phyloP scores from a whole-genome alignment of 2,329 filamentous ascomycete genomes.

The Zymoseptoria passerinii region DNA sequence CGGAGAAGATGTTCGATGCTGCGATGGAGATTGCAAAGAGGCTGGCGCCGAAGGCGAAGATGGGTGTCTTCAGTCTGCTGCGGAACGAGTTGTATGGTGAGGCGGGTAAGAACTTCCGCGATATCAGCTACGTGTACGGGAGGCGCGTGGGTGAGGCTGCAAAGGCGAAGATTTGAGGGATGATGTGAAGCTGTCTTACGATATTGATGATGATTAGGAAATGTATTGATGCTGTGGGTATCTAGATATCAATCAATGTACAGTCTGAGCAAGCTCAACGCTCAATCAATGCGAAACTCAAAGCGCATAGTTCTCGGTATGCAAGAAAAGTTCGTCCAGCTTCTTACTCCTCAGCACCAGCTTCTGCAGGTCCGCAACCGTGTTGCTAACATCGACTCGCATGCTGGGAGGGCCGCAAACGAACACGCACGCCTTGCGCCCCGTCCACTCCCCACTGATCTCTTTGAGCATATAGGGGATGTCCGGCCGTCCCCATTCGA shows the following conservation, averaged over 20 bases:
- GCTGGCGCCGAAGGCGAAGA: constrained; percentile 36
- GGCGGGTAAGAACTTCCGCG: constrained; percentile 42
- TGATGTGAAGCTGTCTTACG: neutral
- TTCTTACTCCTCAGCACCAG: constrained; percentile 71
- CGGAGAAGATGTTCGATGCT: constrained; percentile 41
- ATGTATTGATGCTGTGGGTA: neutral
- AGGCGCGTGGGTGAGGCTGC: constrained; percentile 35
- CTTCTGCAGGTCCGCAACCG: constrained; percentile 72
- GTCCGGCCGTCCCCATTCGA: constrained; percentile 85
- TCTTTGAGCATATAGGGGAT: constrained; percentile 79
- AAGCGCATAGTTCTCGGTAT: constrained; percentile 90
- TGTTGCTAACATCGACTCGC: constrained; percentile 79
- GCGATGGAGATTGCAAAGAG: constrained; percentile 39
- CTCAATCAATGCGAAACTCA: constrained; percentile 34
- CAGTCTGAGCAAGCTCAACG: neutral
- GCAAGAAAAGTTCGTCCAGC: constrained; percentile 84
- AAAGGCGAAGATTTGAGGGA: constrained; percentile 41
- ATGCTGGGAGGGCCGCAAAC: constrained; percentile 85
- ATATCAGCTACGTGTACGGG: constrained; percentile 48
- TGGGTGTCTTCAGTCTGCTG: constrained; percentile 46
- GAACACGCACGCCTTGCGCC: constrained; percentile 76
- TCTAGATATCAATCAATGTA: neutral
- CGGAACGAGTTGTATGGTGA: constrained; percentile 48
- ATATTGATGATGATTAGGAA: neutral
- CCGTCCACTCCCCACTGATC: constrained; percentile 71